Percentiles rank a stretch among this genome's conserved stretches.
These are phyloP conservation scores for Pythium oligandrum DNA, from an alignment of 352 stramenopile genomes.

Conservation along the genomic window DNA sequence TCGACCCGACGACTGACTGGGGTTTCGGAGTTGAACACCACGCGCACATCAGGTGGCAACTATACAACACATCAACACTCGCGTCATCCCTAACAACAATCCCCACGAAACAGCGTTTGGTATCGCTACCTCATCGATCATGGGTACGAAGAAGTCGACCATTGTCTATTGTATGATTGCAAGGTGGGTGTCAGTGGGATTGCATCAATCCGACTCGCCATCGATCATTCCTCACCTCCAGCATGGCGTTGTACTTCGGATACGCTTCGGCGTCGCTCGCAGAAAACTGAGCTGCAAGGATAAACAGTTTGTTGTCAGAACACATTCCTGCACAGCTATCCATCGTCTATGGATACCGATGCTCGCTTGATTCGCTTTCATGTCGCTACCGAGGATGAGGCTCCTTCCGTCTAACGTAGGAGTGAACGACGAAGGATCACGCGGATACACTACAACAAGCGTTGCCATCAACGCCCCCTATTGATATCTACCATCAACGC, in stretches of 20 bases:
- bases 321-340: too few species aligned
- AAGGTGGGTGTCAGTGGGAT: too few species aligned
- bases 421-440: conserved; percentile 87
- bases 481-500: neutral
- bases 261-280: conserved; percentile 69
- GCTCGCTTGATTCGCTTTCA: conserved; percentile 65
- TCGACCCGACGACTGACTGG: conserved; percentile 58
- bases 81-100: too few species aligned
- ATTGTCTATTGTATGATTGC: conserved; percentile 32
- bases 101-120: neutral
- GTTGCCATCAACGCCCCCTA: too few species aligned
- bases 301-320: too few species aligned
- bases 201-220: too few species aligned
- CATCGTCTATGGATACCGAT: conserved; percentile 33
- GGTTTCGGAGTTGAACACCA: conserved; percentile 49
- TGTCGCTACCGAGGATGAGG: conserved; percentile 77
- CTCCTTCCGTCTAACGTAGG: conserved; percentile 70
- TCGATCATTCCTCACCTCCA: conserved; percentile 34
- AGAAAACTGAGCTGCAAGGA: conserved; percentile 73
- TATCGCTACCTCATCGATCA: conserved; percentile 71
- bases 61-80: conserved; percentile 9
- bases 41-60: conserved; percentile 65
- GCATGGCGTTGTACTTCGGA: conserved; percentile 77
- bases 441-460: conserved; percentile 46
- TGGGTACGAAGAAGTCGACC: conserved; percentile 76